Percentiles rank a stretch among this genome's conserved stretches.
phyloP scores from a whole-genome alignment of 2,329 filamentous ascomycete species.

The Cladosporium sp. region DNA sequence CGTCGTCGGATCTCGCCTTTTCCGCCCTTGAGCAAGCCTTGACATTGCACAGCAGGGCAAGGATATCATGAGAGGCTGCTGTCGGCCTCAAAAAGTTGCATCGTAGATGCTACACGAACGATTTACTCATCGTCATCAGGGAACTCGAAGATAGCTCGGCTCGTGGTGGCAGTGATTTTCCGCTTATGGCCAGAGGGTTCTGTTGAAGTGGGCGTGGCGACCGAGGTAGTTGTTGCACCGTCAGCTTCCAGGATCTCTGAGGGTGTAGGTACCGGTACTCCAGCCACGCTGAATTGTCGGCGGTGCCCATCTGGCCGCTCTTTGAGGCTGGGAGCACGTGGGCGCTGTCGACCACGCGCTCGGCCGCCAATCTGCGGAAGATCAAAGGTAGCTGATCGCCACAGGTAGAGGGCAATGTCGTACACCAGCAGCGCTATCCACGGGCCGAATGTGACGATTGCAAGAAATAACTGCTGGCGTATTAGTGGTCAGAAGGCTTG shows the following conservation, averaged over 20 bases:
- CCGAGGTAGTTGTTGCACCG: background rate
- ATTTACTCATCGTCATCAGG: conserved; percentile 15
- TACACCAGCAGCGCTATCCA: conserved; percentile 64
- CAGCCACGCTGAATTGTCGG: conserved; percentile 45
- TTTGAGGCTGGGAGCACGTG: conserved; percentile 61
- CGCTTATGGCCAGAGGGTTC: conserved; percentile 5
- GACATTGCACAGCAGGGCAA: background rate
- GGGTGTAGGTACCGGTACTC: conserved; percentile 21
- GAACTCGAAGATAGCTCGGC: conserved; percentile 15
- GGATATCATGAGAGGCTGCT: background rate
- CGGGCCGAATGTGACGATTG: conserved; percentile 60
- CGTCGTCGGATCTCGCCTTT: background rate
- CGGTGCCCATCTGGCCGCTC: conserved; percentile 56
- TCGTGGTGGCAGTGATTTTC: conserved; percentile 15
- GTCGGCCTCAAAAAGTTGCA: background rate
- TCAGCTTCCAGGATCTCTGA: conserved; percentile 19
- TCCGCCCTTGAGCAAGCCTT: background rate
- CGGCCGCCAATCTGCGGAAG: conserved; percentile 62
- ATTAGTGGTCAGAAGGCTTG: background rate
- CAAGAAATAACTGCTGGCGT: conserved; percentile 57
- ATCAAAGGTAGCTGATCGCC: conserved; percentile 59
- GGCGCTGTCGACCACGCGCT: conserved; percentile 59
- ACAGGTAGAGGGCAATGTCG: conserved; percentile 63
- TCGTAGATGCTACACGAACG: background rate
- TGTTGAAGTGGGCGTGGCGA: background rate